Percentiles rank a stretch among this genome's conserved stretches.
phyloP scores from a whole-genome alignment of 2,329 filamentous ascomycete species.

The Huntiella abstrusa region DNA sequence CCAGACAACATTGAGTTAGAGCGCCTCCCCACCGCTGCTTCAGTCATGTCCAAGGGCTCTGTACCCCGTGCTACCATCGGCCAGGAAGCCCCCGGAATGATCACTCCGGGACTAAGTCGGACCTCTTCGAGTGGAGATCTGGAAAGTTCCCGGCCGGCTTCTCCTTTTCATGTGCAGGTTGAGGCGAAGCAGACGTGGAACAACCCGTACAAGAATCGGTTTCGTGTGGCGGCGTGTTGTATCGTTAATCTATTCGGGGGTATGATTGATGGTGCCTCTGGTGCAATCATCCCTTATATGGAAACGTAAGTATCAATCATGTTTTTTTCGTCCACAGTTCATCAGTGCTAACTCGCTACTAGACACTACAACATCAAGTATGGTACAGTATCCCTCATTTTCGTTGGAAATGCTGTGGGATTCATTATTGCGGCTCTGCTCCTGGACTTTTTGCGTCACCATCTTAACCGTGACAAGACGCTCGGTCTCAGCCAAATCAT shows the following conservation, averaged over 20 bases:
- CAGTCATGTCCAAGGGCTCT: background rate
- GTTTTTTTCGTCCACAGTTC: background rate
- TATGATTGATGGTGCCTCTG: slow-evolving; percentile 55
- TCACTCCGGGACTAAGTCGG: background rate
- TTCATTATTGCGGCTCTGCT: slow-evolving; percentile 56
- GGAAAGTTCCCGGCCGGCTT: slow-evolving; percentile 35
- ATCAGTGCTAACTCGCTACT: background rate
- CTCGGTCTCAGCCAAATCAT: slow-evolving; percentile 39
- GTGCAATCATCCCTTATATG: slow-evolving; percentile 66
- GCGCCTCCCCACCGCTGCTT: slow-evolving; percentile 4
- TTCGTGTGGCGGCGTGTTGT: slow-evolving; percentile 44
- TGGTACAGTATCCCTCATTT: slow-evolving; percentile 62
- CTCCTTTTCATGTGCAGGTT: slow-evolving; percentile 23
- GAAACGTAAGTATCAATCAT: slow-evolving; percentile 29
- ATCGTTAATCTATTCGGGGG: slow-evolving; percentile 50
- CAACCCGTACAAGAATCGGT: slow-evolving; percentile 49
- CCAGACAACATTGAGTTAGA: slow-evolving; percentile 11
- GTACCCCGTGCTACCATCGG: too few relatives aligned
- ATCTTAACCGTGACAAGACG: slow-evolving; percentile 45
- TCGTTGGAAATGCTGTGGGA: slow-evolving; percentile 57
- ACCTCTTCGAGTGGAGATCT: slow-evolving; percentile 17
- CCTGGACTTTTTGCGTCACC: slow-evolving; percentile 42
- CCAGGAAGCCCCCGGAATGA: background rate
- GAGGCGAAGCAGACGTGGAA: slow-evolving; percentile 37
- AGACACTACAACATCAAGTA: slow-evolving; percentile 58